Evolutionary conservation across 2,329 filamentous ascomycete species (phyloP), one percentile per base, ranked within the genome.

Genomic region (Colletotrichum endophyticum): DNA sequence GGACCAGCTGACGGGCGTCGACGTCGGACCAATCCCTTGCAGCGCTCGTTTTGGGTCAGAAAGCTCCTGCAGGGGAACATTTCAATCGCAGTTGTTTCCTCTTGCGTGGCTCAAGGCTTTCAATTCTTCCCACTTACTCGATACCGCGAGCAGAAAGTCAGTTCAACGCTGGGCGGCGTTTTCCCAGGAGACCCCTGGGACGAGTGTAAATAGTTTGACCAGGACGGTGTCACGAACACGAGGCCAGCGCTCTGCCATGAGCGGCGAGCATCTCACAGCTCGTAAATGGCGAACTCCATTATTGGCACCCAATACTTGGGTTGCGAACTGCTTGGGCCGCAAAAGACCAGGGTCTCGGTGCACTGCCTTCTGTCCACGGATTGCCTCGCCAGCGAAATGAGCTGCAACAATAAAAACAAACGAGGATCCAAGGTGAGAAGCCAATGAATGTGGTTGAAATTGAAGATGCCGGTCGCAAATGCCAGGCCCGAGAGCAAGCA

Each of bases 351-450:
- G 74, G 74, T 53, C 8, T 19, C 13, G 64, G 64, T 64, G 63
- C 70, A 68, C 63, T 27, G 73, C 70, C 72, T 57, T 28, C 72
- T 36, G 49, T 16, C 22, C 44, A 32, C 36, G 28, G 56, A 70
- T 62, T 74, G 73, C 70, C 64, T 74, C 61, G 64, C 77, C 76
- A 81, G 79, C 78, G 80, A 80, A 79, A 81, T 80, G 80, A 76
- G 76, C 76, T 75, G 66, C 27, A 62, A 75, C 69, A 77, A 79
- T 76, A 76, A 79, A 79, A 80, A 77, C 68, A 78, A 78, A 61
- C 44, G 27, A 70, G 74, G 64, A 39, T 61, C 30, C 30, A 13
- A 70, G 64, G 74, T 73, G 64, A 70, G 44, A 70, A 12, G 9
- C 74, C 74, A 76, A 76, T 76, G 74, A 62, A 67, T 64, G 71